Conservation (phyloP, 169 alveolate species). For the Babesia bigemina region DNA sequence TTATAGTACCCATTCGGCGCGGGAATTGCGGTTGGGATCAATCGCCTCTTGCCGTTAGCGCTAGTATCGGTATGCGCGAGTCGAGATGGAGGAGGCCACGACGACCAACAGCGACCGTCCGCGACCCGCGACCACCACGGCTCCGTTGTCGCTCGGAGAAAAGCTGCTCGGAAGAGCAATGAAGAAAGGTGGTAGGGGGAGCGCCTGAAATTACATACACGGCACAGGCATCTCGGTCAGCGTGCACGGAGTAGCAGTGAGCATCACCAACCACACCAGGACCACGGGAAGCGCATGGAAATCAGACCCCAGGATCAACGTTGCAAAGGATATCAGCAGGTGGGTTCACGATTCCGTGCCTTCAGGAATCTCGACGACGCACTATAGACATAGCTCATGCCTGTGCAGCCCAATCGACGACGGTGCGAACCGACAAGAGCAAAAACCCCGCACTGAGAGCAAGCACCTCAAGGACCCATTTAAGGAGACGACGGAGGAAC, state of each 20-base stretch:
- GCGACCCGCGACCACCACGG: neutral
- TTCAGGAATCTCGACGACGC: neutral
- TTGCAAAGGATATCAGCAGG: neutral
- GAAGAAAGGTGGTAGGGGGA: conserved; percentile 51
- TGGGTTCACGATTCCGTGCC: neutral
- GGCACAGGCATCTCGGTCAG: conserved; percentile 56
- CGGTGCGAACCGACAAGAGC: no score
- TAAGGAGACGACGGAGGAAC: neutral
- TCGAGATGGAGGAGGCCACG: neutral
- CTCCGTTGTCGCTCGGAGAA: conserved; percentile 60
- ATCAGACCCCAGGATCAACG: conserved; percentile 22
- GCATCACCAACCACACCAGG: conserved; percentile 51
- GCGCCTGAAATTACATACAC: neutral
- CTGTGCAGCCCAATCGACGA: no score
- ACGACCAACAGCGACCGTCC: neutral
- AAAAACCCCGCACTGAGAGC: neutral
- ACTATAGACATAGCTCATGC: neutral
- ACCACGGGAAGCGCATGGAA: conserved; percentile 69
- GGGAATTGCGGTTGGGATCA: no score
- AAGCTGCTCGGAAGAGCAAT: conserved; percentile 28
- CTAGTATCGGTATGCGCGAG: no score
- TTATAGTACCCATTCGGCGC: no score
- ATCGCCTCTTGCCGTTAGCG: no score
- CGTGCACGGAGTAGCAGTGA: conserved; percentile 66
- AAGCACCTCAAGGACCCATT: conserved; percentile 5